phyloP scores from a whole-genome alignment of 148 eudicot genomes.

The Vaccinium macrocarpon region DNA sequence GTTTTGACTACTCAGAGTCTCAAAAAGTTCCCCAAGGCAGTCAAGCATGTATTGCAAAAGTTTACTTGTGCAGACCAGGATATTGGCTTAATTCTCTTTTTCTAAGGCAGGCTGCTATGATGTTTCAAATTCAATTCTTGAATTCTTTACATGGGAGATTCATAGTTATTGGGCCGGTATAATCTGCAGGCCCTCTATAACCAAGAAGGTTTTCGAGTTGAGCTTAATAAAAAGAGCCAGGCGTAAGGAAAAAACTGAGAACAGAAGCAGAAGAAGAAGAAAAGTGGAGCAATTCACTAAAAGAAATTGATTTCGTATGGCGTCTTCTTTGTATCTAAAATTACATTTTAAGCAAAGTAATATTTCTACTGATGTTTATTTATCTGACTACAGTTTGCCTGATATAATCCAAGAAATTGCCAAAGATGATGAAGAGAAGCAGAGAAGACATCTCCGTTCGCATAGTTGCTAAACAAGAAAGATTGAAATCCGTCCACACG shows the following conservation, averaged over 20 bases:
- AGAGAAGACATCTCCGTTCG: constrained; percentile 69
- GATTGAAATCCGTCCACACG: constrained; percentile 70
- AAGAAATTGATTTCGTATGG: constrained; percentile 75
- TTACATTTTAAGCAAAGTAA: not conserved
- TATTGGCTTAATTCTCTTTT: not conserved
- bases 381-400: constrained; percentile 51
- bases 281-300: constrained; percentile 54
- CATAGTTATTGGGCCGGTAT: not conserved
- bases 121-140: not conserved
- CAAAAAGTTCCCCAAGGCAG: not conserved
- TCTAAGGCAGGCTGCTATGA: not conserved
- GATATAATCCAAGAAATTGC: constrained; percentile 78
- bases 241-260: constrained; percentile 54
- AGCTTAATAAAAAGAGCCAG: constrained; percentile 64
- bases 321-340: not conserved
- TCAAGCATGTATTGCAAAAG: not conserved
- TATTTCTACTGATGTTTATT: constrained; percentile 12
- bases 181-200: constrained; percentile 48
- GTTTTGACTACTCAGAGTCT: not conserved
- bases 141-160: not conserved
- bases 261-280: constrained; percentile 57
- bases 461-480: constrained; percentile 65
- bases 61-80: not conserved
- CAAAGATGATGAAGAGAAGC: constrained; percentile 78
- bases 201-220: constrained; percentile 65